phyloP scores from a whole-genome alignment of 2,329 filamentous ascomycete species.

The Fusarium newnesense region DNA sequence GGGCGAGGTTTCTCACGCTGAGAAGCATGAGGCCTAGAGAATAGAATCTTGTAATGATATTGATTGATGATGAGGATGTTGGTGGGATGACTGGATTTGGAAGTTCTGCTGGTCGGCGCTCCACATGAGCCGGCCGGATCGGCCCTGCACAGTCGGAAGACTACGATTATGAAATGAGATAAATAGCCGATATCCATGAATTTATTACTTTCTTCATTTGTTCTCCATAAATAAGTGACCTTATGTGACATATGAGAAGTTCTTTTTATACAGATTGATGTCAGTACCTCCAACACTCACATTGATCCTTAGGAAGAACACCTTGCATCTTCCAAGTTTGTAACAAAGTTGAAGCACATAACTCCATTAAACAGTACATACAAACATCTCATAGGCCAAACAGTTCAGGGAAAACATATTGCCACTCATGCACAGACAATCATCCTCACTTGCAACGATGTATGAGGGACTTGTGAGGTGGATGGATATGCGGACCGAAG shows the following conservation, averaged over 20 bases:
- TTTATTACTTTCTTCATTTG: background rate
- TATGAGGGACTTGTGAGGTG: background rate
- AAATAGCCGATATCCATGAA: slow-evolving; percentile 14
- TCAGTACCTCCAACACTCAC: background rate
- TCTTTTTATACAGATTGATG: background rate
- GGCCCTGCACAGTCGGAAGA: background rate
- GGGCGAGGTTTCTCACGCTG: slow-evolving; percentile 21
- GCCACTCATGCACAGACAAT: background rate
- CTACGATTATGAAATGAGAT: slow-evolving; percentile 3
- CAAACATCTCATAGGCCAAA: background rate
- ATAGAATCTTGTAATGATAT: background rate
- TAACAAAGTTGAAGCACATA: background rate
- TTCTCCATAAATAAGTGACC: background rate
- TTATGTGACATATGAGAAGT: accelerated
- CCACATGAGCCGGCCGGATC: background rate
- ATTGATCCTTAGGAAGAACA: background rate
- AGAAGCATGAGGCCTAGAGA: slow-evolving; percentile 29
- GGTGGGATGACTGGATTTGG: background rate
- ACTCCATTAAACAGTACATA: background rate
- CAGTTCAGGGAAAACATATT: background rate
- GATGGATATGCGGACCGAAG: background rate
- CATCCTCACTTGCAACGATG: background rate
- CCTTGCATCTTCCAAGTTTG: background rate
- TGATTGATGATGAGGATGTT: background rate
- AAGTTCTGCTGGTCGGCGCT: background rate